Conservation (phyloP, 106 monocot genomes). For the Hemerocallis citrina region DNA sequence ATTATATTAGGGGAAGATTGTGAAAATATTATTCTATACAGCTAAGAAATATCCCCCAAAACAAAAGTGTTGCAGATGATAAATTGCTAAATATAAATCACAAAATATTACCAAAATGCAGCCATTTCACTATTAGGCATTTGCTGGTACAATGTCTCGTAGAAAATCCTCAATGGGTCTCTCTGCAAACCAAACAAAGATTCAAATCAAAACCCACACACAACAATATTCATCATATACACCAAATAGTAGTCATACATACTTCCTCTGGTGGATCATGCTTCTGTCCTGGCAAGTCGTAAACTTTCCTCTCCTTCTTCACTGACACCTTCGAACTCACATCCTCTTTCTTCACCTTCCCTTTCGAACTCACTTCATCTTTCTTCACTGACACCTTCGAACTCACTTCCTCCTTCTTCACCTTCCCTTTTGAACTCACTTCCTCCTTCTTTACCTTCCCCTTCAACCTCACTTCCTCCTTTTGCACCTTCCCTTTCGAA, state of each 20-base stretch:
- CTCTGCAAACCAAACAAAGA: slow-evolving; percentile 39
- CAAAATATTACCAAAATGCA: slow-evolving; percentile 69
- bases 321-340: background rate
- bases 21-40: too few species aligned
- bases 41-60: too few species aligned
- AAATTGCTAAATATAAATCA: too few species aligned
- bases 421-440: too few species aligned
- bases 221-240: background rate
- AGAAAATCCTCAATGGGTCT: slow-evolving; percentile 89
- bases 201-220: background rate
- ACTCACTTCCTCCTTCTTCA: slow-evolving; percentile 9
- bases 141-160: slow-evolving; percentile 73
- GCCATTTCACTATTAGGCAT: slow-evolving; percentile 88
- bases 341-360: slow-evolving; percentile 11
- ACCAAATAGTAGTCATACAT: background rate
- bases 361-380: slow-evolving; percentile 1
- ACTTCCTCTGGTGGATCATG: slow-evolving; percentile 83
- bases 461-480: too few species aligned
- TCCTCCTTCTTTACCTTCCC: too few species aligned
- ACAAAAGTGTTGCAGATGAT: too few species aligned
- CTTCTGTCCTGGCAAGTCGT: slow-evolving; percentile 80
- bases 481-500: background rate
- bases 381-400: slow-evolving; percentile 1
- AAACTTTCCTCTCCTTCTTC: slow-evolving; percentile 64
- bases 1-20: too few species aligned